These are phyloP conservation scores for Dendrobium catenatum DNA, from an alignment of 106 monocot species.

Conservation along the genomic window DNA sequence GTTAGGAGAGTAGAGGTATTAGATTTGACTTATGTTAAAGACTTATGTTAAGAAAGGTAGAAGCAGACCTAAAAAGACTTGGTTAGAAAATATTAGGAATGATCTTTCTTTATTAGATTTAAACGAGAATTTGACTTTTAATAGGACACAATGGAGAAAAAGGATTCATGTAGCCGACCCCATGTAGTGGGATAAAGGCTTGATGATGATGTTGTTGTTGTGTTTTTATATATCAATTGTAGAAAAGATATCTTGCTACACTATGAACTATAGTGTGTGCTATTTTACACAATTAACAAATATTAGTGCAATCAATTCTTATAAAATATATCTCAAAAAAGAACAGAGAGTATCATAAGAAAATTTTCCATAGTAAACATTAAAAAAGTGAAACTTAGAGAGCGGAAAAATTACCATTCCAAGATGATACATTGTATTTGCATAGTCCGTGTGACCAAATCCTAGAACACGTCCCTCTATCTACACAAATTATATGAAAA, in stretches of 20 bases:
- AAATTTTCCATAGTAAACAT: background rate
- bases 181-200: too few species aligned
- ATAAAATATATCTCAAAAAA: background rate
- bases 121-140: too few species aligned
- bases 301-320: background rate
- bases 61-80: too few species aligned
- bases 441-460: slow-evolving; percentile 68
- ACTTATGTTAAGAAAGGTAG: too few species aligned
- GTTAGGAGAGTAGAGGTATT: too few species aligned
- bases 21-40: too few species aligned
- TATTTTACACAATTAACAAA: background rate
- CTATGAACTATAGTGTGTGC: background rate
- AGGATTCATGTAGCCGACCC: too few species aligned
- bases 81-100: too few species aligned
- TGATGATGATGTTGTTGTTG: too few species aligned
- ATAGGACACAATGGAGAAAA: too few species aligned
- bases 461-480: slow-evolving; percentile 89
- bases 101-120: too few species aligned
- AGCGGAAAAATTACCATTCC: slow-evolving; percentile 48
- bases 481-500: slow-evolving; percentile 27
- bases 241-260: background rate
- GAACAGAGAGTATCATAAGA: background rate
- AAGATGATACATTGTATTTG: slow-evolving; percentile 90
- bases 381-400: background rate
- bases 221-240: too few species aligned